Percentiles rank a stretch among this genome's conserved stretches.
These are phyloP conservation scores for Adansonia digitata DNA, from an alignment of 345 rosid genomes.

Conservation along the genomic window DNA sequence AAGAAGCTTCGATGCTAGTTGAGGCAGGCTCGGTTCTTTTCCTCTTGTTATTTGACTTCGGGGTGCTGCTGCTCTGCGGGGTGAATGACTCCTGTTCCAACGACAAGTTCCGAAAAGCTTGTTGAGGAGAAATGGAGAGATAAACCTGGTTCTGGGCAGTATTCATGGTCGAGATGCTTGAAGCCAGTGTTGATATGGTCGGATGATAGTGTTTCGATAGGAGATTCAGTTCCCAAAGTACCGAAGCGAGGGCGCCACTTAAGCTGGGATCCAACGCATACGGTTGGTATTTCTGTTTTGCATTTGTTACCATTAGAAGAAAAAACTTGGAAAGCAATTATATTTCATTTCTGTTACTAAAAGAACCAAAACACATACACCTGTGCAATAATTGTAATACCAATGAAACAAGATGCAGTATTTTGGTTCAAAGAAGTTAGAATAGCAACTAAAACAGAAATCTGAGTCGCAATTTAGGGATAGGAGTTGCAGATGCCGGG, in stretches of 20 bases:
- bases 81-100: slow-evolving; percentile 54
- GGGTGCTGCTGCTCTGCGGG: slow-evolving; percentile 23
- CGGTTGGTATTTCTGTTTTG: slow-evolving; percentile 73
- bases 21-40: slow-evolving; percentile 27
- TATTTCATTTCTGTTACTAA: neutral
- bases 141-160: slow-evolving; percentile 53
- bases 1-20: slow-evolving; percentile 7
- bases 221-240: slow-evolving; percentile 89
- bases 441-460: neutral
- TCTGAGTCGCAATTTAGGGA: neutral
- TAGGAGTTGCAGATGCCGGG: neutral
- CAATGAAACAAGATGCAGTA: neutral
- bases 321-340: neutral
- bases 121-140: slow-evolving; percentile 58
- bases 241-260: slow-evolving; percentile 90
- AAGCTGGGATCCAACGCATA: slow-evolving; percentile 74
- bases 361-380: neutral
- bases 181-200: slow-evolving; percentile 49
- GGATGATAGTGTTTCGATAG: slow-evolving; percentile 80
- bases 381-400: neutral
- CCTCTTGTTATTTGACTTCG: slow-evolving; percentile 49
- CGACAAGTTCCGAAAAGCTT: slow-evolving; percentile 61
- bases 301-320: neutral
- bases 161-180: slow-evolving; percentile 57
- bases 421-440: neutral